Base-by-base conservation (phyloP, 202 grass and related monocot genomes). In the Elaeis oleifera region DNA sequence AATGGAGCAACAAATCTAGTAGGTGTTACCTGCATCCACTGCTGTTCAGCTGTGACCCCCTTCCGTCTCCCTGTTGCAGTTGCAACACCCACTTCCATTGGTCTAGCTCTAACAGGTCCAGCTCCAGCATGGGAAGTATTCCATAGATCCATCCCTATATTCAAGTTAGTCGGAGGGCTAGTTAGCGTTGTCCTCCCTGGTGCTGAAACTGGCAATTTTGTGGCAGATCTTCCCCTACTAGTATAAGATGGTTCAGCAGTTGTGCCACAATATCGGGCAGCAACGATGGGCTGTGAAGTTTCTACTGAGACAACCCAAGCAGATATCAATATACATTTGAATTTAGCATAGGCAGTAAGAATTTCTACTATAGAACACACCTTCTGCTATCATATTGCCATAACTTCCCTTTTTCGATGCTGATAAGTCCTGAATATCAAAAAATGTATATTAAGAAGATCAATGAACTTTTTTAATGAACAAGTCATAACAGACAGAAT, bases 391-490 rank as follows among this genome's bases (percentile, higher is more conserved):
- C 48, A 68, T 51, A 44, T 39, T 44, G 9, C 50, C 53, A 54
- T 59, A 74, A 56, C 85, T 95, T 64, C 67, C 85, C 85, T 80
- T 85, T 83, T 89, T 85, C 18, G 65, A 55, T 54, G 81, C 77
- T 56, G 89, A 74, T 25, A 74, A 80, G 16, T 61, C 81, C 85
- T 89, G 77, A 62, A 39, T 16, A 68, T 54, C 57, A 54, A 16
- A 61, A 29, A 5, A 56, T 13, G 21, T 31, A 54, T 2, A 6
- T 60, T 60, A 39, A 17, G 29, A 21, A 21, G 1, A 13, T 52
- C 6, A 44, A 39, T 5, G 29, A 39, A 22, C 3, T 13, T n/a
- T 3, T n/a, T 25, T 55, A 21, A 15, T 44, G 11, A 44, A 14
- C 18, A 8, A 60, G 58, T 60, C 26, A 39, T 60, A 7, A 60